These are phyloP conservation scores for Colletotrichum sp. DNA, from an alignment of 2,329 filamentous ascomycete genomes.

Conservation along the genomic window DNA sequence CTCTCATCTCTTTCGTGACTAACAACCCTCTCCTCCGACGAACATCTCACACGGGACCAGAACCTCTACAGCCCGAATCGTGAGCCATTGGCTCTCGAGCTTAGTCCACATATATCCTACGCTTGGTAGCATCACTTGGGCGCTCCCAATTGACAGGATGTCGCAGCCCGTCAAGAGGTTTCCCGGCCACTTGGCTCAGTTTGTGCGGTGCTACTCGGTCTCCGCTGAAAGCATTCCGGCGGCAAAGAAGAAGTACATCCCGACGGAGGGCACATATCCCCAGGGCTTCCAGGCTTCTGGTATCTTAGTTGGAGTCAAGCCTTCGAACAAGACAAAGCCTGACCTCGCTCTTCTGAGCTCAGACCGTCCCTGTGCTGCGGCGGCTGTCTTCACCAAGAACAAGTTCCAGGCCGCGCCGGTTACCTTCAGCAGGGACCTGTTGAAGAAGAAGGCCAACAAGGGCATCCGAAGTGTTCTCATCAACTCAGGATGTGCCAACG, in stretches of 20 bases:
- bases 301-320: slow-evolving; percentile 91
- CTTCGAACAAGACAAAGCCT: slow-evolving; percentile 87
- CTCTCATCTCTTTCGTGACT: neutral
- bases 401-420: slow-evolving; percentile 98
- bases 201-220: slow-evolving; percentile 60
- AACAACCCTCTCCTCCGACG: neutral
- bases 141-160: slow-evolving; percentile 9
- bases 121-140: neutral
- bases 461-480: slow-evolving; percentile 84
- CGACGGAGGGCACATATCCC: slow-evolving; percentile 84
- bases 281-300: slow-evolving; percentile 88
- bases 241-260: slow-evolving; percentile 90
- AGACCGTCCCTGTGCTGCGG: slow-evolving; percentile 82
- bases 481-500: slow-evolving; percentile 97
- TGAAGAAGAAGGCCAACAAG: slow-evolving; percentile 68
- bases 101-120: neutral
- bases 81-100: slow-evolving; percentile 11
- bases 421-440: slow-evolving; percentile 77
- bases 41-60: neutral
- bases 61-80: neutral
- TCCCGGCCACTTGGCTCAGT: slow-evolving; percentile 20
- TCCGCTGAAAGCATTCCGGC: slow-evolving; percentile 69
- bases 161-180: slow-evolving; percentile 19
- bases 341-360: slow-evolving; percentile 91
- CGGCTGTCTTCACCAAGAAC: slow-evolving; percentile 97